Base-by-base conservation (phyloP, 2,329 filamentous ascomycete species). In the Colletotrichum gigasporum region DNA sequence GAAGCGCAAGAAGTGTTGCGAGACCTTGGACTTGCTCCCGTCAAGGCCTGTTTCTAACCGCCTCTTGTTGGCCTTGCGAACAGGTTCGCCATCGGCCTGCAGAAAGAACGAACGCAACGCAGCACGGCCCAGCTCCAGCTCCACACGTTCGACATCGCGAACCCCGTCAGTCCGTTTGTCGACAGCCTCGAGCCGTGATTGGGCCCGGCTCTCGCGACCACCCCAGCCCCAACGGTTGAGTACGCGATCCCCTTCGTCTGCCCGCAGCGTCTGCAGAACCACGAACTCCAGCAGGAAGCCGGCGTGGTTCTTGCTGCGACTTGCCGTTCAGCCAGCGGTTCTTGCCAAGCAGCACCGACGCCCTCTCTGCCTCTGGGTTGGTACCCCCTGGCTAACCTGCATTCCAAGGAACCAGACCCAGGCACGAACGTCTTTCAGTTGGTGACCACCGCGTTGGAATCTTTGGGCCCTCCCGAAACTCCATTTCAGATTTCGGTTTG, bases 401-500 rank as follows among this genome's bases (percentile, higher is more conserved):
- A 56, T 67, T 65, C 65, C 65, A 58, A 44, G 34, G 28, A 53
- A 45, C 50, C 28, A 54, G 52, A 37, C 22, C n/a, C 55, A 52
- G 47, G 52, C 62, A 62, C 51, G 52, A 59, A 32, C 20, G 39
- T 28, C 63, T 65, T 63, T 58, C 37, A 63, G 58, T 39, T 32
- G 58, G 42, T 48, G 42, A 63, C 63, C 63, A 58, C n/a, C 51
- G 51, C 63, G 39, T 28, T 56, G 59, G 63, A 63, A 63, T 63
- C 45, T 26, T 48, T 63, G 58, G 63, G 39, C 52, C 45, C n/a
- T 58, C 58, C 51, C 51, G 63, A 62, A 63, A 63, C 51, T 54
- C 64, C 37, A 57, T 67, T 59, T 67, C 52, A 62, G 52, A 63
- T 66, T 62, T 67, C 54, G 62, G 61, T 65, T 67, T 67, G 65